These are phyloP conservation scores for Penicillium argentinense DNA, from an alignment of 495 filamentous ascomycete genomes.

Conservation along the genomic window DNA sequence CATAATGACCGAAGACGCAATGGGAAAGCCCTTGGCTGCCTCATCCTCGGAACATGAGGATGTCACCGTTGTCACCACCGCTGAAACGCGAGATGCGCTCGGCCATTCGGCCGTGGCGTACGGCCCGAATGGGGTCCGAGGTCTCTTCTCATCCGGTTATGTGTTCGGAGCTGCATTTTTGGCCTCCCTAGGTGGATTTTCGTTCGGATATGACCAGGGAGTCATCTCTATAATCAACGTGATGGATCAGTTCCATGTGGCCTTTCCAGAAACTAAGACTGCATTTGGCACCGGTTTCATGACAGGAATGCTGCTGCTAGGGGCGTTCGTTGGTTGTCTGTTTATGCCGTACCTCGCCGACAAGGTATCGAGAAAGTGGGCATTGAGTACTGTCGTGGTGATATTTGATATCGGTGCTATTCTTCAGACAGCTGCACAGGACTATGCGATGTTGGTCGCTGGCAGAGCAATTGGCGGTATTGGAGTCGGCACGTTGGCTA, in stretches of 20 bases:
- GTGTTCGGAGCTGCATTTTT: slow-evolving; percentile 5
- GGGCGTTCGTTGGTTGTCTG: slow-evolving; percentile 9
- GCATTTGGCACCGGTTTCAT: slow-evolving; percentile 6
- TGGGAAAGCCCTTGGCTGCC: background rate
- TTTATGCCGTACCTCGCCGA: slow-evolving; percentile 11
- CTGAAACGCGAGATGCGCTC: background rate
- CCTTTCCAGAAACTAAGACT: background rate
- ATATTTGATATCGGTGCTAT: slow-evolving; percentile 29
- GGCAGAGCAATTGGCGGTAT: slow-evolving; percentile 32
- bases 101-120: background rate
- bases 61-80: background rate
- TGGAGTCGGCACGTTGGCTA: slow-evolving; percentile 31
- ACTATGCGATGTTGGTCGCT: slow-evolving; percentile 23
- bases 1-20: background rate
- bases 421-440: slow-evolving; percentile 28
- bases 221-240: slow-evolving; percentile 6
- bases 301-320: slow-evolving; percentile 10
- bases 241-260: background rate
- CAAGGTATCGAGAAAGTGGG: slow-evolving; percentile 23
- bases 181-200: slow-evolving; percentile 6
- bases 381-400: slow-evolving; percentile 14
- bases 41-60: background rate
- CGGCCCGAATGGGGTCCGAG: slow-evolving; percentile 2
- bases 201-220: slow-evolving; percentile 8
- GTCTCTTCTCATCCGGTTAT: slow-evolving; percentile 6